Evolutionary conservation across 2,329 filamentous ascomycete species (phyloP), one percentile per base, ranked within the genome.

Genomic region (Calonectria montana): DNA sequence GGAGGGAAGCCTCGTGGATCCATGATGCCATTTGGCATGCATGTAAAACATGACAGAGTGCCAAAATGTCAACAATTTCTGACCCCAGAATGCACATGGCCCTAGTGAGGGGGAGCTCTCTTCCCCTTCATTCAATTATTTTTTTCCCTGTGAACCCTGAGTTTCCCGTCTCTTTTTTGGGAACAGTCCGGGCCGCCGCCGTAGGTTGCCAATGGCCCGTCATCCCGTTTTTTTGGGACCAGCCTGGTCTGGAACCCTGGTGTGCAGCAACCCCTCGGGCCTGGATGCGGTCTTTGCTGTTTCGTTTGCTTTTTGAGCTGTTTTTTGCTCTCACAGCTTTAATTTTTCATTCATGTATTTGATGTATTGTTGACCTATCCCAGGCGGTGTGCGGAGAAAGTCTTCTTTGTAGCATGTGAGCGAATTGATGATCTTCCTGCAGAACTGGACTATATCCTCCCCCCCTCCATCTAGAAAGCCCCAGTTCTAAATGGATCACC

Each of bases 371-470:
- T 43, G n/a, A n/a, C 16, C 43, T 12, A n/a, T 47, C 43, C 43
- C 5, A 13, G 43, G 43, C n/a, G 43, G 43, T 21, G 43, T 23
- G 43, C 43, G 43, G 43, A 21, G 43, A 18, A 6, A 21, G n/a
- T 21, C 8, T 23, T 47, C 23, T 47, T 47, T 23, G 18, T 37
- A 23, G 37, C 35, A 16, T 39, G 35, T 59, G 53, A 59, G 53
- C 53, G 53, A 59, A 59, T 59, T 59, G 53, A 59, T 35, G 53
- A 59, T 59, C 53, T 39, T 59, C 53, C 21, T 59, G 53, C 53
- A 59, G 53, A 35, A 37, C 37, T 59, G 53, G 35, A 59, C 53
- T 59, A 35, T 59, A 39, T 37, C 23, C 25, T 10, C 7, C 15
- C 45, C 8, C 13, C 12, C 9, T 9, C 21, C 45, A 47, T 13